Evolutionary conservation across 2,329 filamentous ascomycete genomes (phyloP), one percentile per base, ranked within the genome.

Genomic region (Apiospora saccharicola): DNA sequence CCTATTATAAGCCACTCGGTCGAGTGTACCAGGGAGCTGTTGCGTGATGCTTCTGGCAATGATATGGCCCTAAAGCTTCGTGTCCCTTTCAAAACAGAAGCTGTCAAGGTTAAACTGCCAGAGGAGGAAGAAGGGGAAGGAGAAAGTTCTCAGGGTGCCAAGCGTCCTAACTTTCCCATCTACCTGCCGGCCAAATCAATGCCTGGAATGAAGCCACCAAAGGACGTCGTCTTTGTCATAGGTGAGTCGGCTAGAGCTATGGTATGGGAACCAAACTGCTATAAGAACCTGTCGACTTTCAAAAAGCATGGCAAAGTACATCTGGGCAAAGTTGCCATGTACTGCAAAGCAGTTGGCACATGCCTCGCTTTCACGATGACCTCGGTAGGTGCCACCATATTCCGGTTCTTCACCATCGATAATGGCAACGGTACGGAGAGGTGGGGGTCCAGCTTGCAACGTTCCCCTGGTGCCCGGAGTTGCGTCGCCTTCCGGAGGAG

Each of bases 151-250:
- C n/a, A 34, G 5, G 4, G 34, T 26, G 22, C 19, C 26, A 14
- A 71, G 67, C 46, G 47, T 4, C 70, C 64, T 2, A 69, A 71
- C 47, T 71, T 71, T 5, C 70, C 64, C 12, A 69, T 71, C 13
- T 71, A 71, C 19, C 34, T 71, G 0, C 70, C 67, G 19, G 64
- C 64, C 0, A 68, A 68, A 19, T 71, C 64, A 1, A 68, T 71
- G 64, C 64, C 61, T 2, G 64, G 64, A 0, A 37, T 71, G 70
- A 69, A 47, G 12, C 70, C 70, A 1, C 6, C 22, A 1, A 24
- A 10, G 4, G 70, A 71, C 24, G 47, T 68, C 2, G 22, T 71
- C n/a, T 68, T 57, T 24, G 70, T 71, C 3, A 61, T 68, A n/a
- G 70, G 70, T 2, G 64, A 71, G 24, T 24, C 70, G 0, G 70